Percentiles rank a stretch among this genome's conserved stretches.
Conservation (phyloP, 2,329 filamentous ascomycete genomes). For the Claviceps sp. region DNA sequence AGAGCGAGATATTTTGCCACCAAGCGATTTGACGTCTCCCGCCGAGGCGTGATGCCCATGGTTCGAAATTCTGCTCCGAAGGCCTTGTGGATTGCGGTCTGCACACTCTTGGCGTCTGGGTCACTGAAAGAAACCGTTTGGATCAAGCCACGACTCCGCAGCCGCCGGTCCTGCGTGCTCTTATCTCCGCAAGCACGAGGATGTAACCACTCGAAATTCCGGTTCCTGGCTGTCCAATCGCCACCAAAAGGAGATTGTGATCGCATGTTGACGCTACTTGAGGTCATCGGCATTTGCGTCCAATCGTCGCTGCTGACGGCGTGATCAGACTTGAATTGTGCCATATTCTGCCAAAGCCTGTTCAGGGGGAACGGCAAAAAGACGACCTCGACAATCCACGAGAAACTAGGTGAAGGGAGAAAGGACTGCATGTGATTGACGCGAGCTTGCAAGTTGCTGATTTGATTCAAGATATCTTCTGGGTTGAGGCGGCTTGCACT, state of each 20-base stretch:
- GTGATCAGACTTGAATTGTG: conserved; percentile 31
- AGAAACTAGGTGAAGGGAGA: conserved; percentile 46
- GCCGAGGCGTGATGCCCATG: conserved; percentile 23
- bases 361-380: conserved; percentile 56
- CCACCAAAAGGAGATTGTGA: conserved; percentile 35
- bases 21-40: conserved; percentile 14
- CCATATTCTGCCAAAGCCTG: conserved; percentile 37
- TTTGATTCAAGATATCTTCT: conserved; percentile 34
- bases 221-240: conserved; percentile 32
- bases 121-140: conserved; percentile 48
- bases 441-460: conserved; percentile 36
- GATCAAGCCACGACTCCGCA: conserved; percentile 62
- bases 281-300: conserved; percentile 39
- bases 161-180: conserved; percentile 51
- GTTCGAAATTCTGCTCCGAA: conserved; percentile 45
- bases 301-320: conserved; percentile 32
- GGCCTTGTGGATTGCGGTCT: conserved; percentile 45
- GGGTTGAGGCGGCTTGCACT: conserved; percentile 24
- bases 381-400: conserved; percentile 66
- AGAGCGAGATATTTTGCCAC: conserved; percentile 43
- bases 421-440: conserved; percentile 44
- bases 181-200: conserved; percentile 54
- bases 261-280: conserved; percentile 29
- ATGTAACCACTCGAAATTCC: conserved; percentile 46
- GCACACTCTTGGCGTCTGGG: conserved; percentile 53